These are phyloP conservation scores for Colletotrichum destructivum DNA, from an alignment of 2,329 filamentous ascomycete genomes.

Conservation along the genomic window DNA sequence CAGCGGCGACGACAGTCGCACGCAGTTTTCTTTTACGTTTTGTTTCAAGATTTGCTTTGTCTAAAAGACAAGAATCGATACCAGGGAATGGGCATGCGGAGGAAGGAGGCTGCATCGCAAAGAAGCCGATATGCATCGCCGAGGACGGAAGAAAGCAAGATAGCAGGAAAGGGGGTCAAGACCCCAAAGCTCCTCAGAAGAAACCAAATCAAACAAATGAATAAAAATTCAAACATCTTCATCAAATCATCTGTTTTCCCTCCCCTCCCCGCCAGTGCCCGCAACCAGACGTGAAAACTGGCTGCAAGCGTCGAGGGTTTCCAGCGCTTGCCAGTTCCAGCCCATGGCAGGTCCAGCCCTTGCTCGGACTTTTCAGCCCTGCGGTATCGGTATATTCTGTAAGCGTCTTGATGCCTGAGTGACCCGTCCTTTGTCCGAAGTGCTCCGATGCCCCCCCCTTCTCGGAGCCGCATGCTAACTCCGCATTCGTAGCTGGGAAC, in stretches of 20 bases:
- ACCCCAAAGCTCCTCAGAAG: not conserved
- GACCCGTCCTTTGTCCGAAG: conserved; percentile 13
- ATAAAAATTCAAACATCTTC: not conserved
- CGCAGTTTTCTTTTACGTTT: not conserved
- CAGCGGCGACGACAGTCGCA: conserved; percentile 27
- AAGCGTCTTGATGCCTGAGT: not conserved
- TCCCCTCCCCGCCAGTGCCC: not conserved
- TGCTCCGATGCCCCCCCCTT: conserved; percentile 11
- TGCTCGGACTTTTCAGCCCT: not conserved
- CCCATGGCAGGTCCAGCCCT: not conserved
- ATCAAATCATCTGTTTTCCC: not conserved
- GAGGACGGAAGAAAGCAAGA: not conserved
- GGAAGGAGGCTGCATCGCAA: conserved; percentile 9
- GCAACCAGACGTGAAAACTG: not conserved
- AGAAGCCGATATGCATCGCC: not conserved
- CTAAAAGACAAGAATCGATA: conserved; percentile 13
- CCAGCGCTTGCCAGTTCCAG: not conserved
- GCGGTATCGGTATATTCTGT: not conserved
- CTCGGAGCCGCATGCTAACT: conserved; percentile 21
- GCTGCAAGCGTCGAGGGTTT: not conserved
- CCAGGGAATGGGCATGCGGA: conserved; percentile 20
- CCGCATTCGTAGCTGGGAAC: conserved; percentile 2
- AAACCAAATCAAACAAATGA: not conserved
- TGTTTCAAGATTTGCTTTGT: not conserved
- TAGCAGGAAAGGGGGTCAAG: not conserved